Percentiles rank a stretch among this genome's conserved stretches.
phyloP scores from a whole-genome alignment of 2,329 filamentous ascomycete species.

The Kalaharituber pfeilii region DNA sequence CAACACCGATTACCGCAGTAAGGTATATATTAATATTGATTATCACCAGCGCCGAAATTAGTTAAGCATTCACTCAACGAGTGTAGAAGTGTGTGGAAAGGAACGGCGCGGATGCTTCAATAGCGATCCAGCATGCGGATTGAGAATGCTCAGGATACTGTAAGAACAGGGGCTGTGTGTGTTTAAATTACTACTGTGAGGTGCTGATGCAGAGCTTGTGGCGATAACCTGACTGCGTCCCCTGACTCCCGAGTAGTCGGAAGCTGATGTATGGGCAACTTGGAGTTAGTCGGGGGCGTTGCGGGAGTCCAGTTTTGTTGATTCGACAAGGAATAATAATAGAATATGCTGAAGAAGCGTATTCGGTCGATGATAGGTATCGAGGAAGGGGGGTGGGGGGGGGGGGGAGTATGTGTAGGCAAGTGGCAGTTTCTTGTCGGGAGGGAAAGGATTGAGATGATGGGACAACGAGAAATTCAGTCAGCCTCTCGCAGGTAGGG shows the following conservation, averaged over 20 bases:
- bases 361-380: neutral
- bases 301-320: neutral
- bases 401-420: constrained; percentile 7
- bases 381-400: constrained; percentile 1
- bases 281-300: neutral
- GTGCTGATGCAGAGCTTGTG: neutral
- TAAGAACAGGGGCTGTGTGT: neutral
- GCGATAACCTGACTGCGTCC: neutral
- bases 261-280: neutral
- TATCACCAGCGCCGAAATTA: neutral
- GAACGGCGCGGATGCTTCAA: neutral
- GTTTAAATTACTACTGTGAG: neutral
- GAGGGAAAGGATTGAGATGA: constrained; percentile 2
- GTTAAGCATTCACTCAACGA: neutral
- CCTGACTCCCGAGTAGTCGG: neutral
- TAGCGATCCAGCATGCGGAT: neutral
- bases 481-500: neutral
- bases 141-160: neutral
- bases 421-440: neutral
- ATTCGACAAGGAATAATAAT: neutral
- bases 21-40: constrained; percentile 3
- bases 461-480: neutral
- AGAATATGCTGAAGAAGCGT: neutral
- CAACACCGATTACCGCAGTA: neutral
- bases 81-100: neutral